Percentiles rank a stretch among this genome's conserved stretches.
These are phyloP conservation scores for Russula ochroleuca DNA, from an alignment of 768 basidiomycete genomes.

Conservation along the genomic window DNA sequence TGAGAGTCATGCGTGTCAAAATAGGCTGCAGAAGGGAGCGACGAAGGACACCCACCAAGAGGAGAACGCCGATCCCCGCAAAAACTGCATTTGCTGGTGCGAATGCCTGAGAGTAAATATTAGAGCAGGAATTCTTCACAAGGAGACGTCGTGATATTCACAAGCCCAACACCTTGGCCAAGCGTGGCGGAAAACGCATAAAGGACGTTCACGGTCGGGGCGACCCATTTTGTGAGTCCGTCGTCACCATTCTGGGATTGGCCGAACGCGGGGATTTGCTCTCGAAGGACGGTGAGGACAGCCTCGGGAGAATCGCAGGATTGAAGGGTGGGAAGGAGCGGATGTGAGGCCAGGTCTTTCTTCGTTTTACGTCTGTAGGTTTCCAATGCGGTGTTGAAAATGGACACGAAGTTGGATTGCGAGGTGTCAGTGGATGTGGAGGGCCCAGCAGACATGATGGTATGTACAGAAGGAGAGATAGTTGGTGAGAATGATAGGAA, in stretches of 20 bases:
- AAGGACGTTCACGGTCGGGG: not conserved
- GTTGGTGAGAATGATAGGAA: not conserved
- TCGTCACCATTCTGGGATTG: not conserved
- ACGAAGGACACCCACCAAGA: too few species aligned
- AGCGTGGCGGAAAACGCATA: not conserved
- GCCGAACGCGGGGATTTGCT: not conserved
- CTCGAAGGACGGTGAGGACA: not conserved
- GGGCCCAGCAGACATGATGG: not conserved
- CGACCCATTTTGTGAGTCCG: not conserved
- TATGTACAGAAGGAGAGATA: not conserved
- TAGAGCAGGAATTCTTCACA: not conserved
- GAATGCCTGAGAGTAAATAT: too few species aligned
- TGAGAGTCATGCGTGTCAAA: too few species aligned
- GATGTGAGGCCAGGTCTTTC: not conserved
- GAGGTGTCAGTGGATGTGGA: not conserved
- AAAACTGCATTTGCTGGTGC: too few species aligned
- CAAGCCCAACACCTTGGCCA: not conserved
- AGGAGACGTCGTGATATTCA: not conserved
- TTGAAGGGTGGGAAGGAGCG: not conserved
- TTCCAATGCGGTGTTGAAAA: not conserved
- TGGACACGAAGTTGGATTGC: not conserved
- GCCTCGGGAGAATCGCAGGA: not conserved
- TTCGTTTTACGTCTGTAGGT: not conserved
- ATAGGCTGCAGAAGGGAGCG: too few species aligned
- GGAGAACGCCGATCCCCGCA: too few species aligned